Evolutionary conservation across 2,329 filamentous ascomycete species (phyloP).

Genomic region (Incumbomyces delicatus): DNA sequence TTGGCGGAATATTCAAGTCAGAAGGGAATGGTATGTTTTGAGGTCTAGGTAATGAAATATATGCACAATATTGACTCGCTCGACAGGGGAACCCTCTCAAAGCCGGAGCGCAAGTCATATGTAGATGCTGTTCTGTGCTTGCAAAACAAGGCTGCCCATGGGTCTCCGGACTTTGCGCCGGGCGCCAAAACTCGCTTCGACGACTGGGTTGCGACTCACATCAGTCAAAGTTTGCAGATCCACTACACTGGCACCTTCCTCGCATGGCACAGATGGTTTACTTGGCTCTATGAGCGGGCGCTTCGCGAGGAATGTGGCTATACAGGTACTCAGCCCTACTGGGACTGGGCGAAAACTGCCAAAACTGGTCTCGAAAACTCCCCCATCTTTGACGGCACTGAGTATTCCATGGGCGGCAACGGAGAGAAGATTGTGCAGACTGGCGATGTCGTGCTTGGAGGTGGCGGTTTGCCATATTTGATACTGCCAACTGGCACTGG

Average conservation of each 20-base stretch:
- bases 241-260: conserved; percentile 28
- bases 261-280: conserved; percentile 29
- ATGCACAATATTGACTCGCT: conserved; percentile 7
- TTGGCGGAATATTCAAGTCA: not conserved
- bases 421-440: conserved; percentile 26
- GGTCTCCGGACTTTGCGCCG: conserved; percentile 27
- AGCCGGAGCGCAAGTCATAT: conserved; percentile 23
- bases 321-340: conserved; percentile 32
- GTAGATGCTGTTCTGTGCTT: conserved; percentile 39
- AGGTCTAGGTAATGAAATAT: not conserved
- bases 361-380: conserved; percentile 29
- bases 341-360: conserved; percentile 37
- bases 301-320: conserved; percentile 31
- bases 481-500: conserved; percentile 30
- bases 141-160: conserved; percentile 29
- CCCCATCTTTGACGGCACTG: conserved; percentile 42
- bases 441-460: conserved; percentile 17
- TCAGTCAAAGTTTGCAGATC: conserved; percentile 38
- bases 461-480: conserved; percentile 10
- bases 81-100: conserved; percentile 20
- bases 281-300: conserved; percentile 25
- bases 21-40: not conserved
- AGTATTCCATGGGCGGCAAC: conserved; percentile 37
- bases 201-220: conserved; percentile 42
- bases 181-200: conserved; percentile 41